phyloP scores from a whole-genome alignment of 441 rosid species.

The Theobroma grandiflorum region DNA sequence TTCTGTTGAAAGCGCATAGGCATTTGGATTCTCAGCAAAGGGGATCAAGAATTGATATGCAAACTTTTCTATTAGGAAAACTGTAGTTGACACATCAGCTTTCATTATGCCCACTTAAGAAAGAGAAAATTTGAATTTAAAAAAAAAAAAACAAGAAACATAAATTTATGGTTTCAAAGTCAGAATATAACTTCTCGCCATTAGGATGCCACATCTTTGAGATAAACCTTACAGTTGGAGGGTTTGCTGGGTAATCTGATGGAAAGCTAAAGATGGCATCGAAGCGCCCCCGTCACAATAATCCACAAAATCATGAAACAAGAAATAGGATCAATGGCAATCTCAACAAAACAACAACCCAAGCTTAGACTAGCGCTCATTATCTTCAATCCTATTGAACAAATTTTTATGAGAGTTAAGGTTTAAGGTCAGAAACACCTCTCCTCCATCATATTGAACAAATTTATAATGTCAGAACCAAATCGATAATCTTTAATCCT shows the following conservation, averaged over 20 bases:
- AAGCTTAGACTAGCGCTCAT: too few relatives aligned
- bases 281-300: conserved; percentile 68
- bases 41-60: conserved; percentile 60
- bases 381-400: too few relatives aligned
- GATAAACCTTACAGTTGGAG: conserved; percentile 63
- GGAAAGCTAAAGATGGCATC: conserved; percentile 65
- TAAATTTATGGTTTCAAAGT: background rate
- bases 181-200: conserved; percentile 40
- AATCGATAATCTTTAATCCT: too few relatives aligned
- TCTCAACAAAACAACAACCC: too few relatives aligned
- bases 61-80: conserved; percentile 55
- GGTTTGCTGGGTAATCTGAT: conserved; percentile 58
- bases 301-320: background rate
- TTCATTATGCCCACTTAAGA: background rate
- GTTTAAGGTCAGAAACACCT: too few relatives aligned
- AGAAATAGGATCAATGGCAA: too few relatives aligned
- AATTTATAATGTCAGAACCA: too few relatives aligned
- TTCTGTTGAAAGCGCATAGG: conserved; percentile 56
- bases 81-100: conserved; percentile 25
- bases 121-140: background rate
- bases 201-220: conserved; percentile 75
- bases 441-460: background rate
- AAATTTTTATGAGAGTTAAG: too few relatives aligned
- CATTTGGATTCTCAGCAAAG: conserved; percentile 59
- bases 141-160: background rate